A percentile compares a stretch with the other conserved stretches of the same genome.
Conservation (phyloP, 2,329 filamentous ascomycete genomes). For the Claviceps purpurea region DNA sequence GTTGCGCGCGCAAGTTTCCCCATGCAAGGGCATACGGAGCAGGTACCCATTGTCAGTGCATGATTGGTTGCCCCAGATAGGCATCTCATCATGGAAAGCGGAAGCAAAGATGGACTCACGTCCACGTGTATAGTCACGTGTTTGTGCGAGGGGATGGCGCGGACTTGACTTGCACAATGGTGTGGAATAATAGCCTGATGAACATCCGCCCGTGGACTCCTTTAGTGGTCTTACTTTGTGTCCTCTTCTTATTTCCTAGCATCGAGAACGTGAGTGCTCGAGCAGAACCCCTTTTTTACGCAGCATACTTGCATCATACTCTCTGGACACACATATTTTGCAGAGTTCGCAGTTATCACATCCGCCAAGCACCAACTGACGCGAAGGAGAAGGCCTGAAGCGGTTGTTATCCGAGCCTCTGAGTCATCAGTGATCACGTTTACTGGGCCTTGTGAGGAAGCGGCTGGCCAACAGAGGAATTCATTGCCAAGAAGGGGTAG, state of each 20-base stretch:
- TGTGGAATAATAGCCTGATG: neutral
- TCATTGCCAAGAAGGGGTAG: neutral
- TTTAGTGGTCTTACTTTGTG: too few relatives aligned
- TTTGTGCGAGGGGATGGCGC: neutral
- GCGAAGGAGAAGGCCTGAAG: neutral
- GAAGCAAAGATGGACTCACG: neutral
- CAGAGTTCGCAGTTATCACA: neutral
- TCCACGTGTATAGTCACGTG: neutral
- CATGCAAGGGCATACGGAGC: neutral
- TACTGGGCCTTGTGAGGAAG: neutral
- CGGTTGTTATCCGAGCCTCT: neutral
- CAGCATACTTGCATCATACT: too few relatives aligned
- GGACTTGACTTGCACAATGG: neutral
- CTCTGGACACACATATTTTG: too few relatives aligned
- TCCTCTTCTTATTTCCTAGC: too few relatives aligned
- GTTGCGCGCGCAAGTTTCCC: neutral
- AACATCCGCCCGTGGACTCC: too few relatives aligned
- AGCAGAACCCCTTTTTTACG: too few relatives aligned
- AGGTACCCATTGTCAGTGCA: neutral
- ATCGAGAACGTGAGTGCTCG: too few relatives aligned
- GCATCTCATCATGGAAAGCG: neutral
- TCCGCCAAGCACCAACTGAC: neutral
- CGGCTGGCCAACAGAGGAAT: neutral
- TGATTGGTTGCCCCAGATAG: neutral
- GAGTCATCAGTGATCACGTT: neutral